Conservation (phyloP, 768 basidiomycete species). For the Hortiboletus campestris region DNA sequence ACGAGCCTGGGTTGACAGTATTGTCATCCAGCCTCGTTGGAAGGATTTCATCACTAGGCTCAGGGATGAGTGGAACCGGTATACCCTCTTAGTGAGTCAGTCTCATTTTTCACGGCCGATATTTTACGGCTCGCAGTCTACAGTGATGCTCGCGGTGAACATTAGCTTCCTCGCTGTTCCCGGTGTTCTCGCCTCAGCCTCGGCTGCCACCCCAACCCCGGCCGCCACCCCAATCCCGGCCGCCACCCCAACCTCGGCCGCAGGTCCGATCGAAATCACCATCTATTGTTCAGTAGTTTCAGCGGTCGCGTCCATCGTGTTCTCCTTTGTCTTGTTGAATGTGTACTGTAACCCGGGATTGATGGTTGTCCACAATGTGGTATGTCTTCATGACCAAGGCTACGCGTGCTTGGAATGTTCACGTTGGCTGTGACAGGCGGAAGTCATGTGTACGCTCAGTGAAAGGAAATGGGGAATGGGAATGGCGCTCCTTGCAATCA, state of each 20-base stretch:
- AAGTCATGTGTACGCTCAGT: not conserved
- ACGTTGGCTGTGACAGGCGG: not conserved
- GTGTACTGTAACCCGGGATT: constrained; percentile 10
- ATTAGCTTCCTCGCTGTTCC: constrained; percentile 17
- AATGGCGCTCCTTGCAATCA: constrained; percentile 10
- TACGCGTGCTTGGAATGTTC: not conserved
- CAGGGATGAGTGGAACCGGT: constrained; percentile 4
- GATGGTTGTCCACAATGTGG: not conserved
- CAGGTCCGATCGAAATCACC: not conserved
- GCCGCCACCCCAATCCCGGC: too few relatives aligned
- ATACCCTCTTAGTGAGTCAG: constrained; percentile 10
- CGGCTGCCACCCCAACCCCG: not conserved
- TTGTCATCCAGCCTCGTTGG: constrained; percentile 8
- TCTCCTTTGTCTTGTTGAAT: constrained; percentile 8
- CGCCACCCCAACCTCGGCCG: too few relatives aligned
- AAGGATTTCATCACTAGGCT: constrained; percentile 10
- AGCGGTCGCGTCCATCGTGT: constrained; percentile 12
- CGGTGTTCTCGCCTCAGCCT: not conserved
- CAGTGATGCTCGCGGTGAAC: constrained; percentile 18
- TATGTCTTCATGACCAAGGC: not conserved
- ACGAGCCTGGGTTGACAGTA: constrained; percentile 9
- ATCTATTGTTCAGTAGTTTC: constrained; percentile 13
- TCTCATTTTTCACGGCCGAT: not conserved
- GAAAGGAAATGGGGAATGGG: not conserved
- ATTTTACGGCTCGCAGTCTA: constrained; percentile 6